A percentile compares a stretch with the other conserved stretches of the same genome.
Conservation (phyloP, 2,329 filamentous ascomycete genomes). For the Fusarium sp. region DNA sequence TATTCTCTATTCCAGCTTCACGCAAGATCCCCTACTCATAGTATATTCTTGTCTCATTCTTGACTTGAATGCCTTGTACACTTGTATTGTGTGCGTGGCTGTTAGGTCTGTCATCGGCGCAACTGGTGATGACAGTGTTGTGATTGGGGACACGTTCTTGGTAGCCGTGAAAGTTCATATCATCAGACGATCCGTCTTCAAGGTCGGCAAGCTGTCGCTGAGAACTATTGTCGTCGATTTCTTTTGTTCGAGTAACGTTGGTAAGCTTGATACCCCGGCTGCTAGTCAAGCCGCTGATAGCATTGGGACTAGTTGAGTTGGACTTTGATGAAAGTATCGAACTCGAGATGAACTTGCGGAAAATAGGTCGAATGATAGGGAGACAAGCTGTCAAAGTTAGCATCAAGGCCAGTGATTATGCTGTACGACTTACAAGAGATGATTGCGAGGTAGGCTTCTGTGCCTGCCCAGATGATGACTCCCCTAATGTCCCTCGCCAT, state of each 20-base stretch:
- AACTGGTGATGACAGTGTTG: slow-evolving; percentile 14
- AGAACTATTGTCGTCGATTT: slow-evolving; percentile 27
- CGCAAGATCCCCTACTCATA: background rate
- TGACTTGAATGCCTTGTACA: slow-evolving; percentile 24
- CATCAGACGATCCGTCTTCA: slow-evolving; percentile 24
- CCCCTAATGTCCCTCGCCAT: slow-evolving; percentile 25
- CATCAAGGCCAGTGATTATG: no score
- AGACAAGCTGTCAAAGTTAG: slow-evolving; percentile 23
- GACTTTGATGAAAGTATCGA: slow-evolving; percentile 22
- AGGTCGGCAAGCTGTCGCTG: slow-evolving; percentile 21
- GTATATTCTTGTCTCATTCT: slow-evolving; percentile 28
- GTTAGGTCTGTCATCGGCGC: background rate
- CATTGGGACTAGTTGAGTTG: slow-evolving; percentile 13
- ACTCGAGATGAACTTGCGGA: slow-evolving; percentile 12
- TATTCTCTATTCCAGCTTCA: no score
- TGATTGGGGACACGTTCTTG: slow-evolving; percentile 4
- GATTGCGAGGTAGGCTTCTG: slow-evolving; percentile 21
- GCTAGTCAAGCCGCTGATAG: slow-evolving; percentile 27
- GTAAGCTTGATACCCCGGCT: slow-evolving; percentile 25
- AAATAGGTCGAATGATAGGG: slow-evolving; percentile 19
- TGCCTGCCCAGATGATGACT: slow-evolving; percentile 28
- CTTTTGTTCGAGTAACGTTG: slow-evolving; percentile 18
- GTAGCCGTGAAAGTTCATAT: slow-evolving; percentile 18
- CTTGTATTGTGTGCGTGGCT: background rate
- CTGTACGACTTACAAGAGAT: slow-evolving; percentile 23